Base-by-base conservation (phyloP, 257 asterid genomes). In the Fraxinus cuspidata region DNA sequence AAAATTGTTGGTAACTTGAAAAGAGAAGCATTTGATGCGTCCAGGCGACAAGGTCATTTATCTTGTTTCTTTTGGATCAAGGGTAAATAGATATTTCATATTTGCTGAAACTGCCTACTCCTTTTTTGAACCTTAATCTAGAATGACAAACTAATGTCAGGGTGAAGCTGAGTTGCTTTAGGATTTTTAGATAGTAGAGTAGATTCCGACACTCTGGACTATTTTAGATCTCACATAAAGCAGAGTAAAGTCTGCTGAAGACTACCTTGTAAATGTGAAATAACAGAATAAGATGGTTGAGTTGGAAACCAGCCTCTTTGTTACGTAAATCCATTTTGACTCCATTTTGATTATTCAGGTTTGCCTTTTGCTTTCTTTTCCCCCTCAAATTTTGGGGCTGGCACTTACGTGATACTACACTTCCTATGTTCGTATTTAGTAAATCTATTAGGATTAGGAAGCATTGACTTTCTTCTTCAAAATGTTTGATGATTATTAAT, bases 281-380 rank as follows among this genome's bases (percentile, higher is more conserved):
- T 63, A 63, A 63, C 19, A 63, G 34, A 63, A 25, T 63, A 63
- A 23, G 68, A 63, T 63, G 8, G 31, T 63, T 63, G 68, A 63
- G 68, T 63, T 63, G 68, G 32, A 63, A 63, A 25, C 34, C 68
- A 63, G 68, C 68, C 15, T 63, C 68, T 3, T 63, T 63, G 11
- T 58, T 5, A 16, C 16, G 18, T 63, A 23, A 63, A 63, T 25
- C 1, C 32, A 25, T 23, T 60, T 60, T 23, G 18, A 9, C 31
- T 60, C 23, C 7, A 10, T 58, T 63, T 27, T 19, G 16, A 63
- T 23, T 9, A 21, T n/a, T 7, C 3, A 2, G 32, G 31, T 25
- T 63, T 63, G 34, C 16, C 68, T 63, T 25, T 63, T 63, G 31
- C 68, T 25, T 63, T 25, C 7, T 63, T 63, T 25, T 37, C 12